Base-by-base conservation (phyloP, 768 basidiomycete species). In the Leccinum variicolor region DNA sequence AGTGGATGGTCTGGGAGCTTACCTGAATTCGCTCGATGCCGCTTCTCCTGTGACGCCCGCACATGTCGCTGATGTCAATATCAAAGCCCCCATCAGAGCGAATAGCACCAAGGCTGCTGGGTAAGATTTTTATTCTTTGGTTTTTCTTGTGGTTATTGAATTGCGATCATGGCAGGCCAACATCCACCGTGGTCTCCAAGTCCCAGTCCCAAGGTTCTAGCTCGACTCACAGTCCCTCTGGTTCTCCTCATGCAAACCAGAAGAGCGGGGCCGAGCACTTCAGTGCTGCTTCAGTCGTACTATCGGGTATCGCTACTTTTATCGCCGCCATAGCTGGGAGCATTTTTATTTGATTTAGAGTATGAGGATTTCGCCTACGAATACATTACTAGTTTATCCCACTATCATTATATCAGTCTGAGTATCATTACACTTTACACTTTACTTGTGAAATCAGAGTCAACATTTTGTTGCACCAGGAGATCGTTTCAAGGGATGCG, bases 21-120 rank as follows among this genome's bases (percentile, higher is more conserved):
- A 84, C 57, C 80, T 79, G 66, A 84, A 84, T 64, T 71, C 81
- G 3, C 60, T 64, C 31, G 64, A 66, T n/a, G 36, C 60, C 10
- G 66, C 25, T 63, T 74, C 68, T 62, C 74, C 48, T 13, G 72
- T 69, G 48, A 57, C 33, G 34, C 58, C 57, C 25, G 72, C 64
- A 4, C 58, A 55, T 17, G 61, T 74, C 14, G 72, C 56, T 13
- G 55, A 62, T 26, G 17, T 57, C 31, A 58, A 29, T 15, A 54
- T 61, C 53, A 64, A 67, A 52, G 60, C 58, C 14, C 64, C 66
- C 2, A n/a, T 50, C 49, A 31, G 19, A 36, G 25, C 50, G 43
- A 66, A 60, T 49, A 57, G 59, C 13, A 65, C 60, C 26, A 25
- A 25, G 21, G 34, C 54, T 13, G 29, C 53, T 9, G 33, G 11